Evolutionary conservation across 306 rosid species (phyloP).

Genomic region (Lathyrus tuberosus): DNA sequence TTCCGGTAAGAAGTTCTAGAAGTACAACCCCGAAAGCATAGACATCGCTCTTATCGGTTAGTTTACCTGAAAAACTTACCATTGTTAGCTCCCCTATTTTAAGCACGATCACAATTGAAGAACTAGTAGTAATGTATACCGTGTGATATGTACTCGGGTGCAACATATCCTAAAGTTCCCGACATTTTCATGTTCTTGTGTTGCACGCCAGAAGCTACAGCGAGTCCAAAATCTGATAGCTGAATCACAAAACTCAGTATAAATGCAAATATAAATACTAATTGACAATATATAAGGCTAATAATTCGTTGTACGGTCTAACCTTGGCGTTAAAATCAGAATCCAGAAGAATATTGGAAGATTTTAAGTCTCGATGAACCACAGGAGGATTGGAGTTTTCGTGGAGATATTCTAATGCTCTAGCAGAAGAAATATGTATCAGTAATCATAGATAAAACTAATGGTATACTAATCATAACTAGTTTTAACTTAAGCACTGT

Average conservation of each 20-base stretch:
- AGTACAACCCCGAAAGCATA: conserved; percentile 92
- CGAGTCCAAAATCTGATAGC: conserved; percentile 87
- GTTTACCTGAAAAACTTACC: conserved; percentile 59
- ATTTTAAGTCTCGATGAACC: conserved; percentile 78
- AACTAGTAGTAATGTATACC: conserved; percentile 51
- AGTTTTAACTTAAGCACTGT: conserved; percentile 8
- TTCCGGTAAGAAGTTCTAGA: conserved; percentile 80
- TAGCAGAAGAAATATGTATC: conserved; percentile 39
- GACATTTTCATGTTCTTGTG: conserved; percentile 69
- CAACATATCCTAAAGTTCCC: conserved; percentile 71
- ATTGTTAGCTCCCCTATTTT: not conserved
- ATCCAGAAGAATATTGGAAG: conserved; percentile 86
- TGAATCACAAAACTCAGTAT: conserved; percentile 55
- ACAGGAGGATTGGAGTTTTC: conserved; percentile 81
- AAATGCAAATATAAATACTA: conserved; percentile 16
- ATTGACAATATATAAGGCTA: conserved; percentile 12
- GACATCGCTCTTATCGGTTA: conserved; percentile 91
- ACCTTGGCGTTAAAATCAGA: conserved; percentile 87
- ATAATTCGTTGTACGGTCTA: conserved; percentile 27
- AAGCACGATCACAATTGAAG: not conserved
- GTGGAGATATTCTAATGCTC: conserved; percentile 91
- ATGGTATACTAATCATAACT: not conserved
- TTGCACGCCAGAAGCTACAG: conserved; percentile 65
- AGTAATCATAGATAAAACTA: conserved; percentile 26
- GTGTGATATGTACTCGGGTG: conserved; percentile 84